A percentile compares a stretch with the other conserved stretches of the same genome.
Evolutionary conservation across 1,284 basidiomycete genomes (phyloP).

Genomic region (Sporisorium sorghi): DNA sequence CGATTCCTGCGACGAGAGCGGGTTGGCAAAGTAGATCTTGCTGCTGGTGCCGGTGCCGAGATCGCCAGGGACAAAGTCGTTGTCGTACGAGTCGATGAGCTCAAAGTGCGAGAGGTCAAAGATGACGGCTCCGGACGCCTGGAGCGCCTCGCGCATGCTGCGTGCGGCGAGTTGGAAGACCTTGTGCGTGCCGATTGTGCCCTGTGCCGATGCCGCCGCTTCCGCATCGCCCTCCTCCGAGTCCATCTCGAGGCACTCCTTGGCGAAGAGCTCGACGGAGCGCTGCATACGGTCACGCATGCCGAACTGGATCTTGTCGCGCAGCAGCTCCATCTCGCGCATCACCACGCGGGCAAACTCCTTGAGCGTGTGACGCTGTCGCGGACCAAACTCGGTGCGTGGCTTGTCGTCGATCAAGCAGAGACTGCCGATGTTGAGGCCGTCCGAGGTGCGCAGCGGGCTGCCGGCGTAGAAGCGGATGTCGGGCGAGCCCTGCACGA

Average conservation of each 20-base stretch:
- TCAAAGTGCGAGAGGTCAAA: conserved; percentile 92
- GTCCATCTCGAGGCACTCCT: conserved; percentile 93
- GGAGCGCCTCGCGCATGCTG: conserved; percentile 86
- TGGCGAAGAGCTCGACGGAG: conserved; percentile 94
- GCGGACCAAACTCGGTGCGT: conserved; percentile 84
- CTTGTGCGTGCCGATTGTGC: conserved; percentile 36
- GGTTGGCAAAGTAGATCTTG: conserved; percentile 63
- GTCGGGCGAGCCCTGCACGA: conserved; percentile 77
- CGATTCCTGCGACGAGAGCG: conserved; percentile 27
- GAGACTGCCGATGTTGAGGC: conserved; percentile 88
- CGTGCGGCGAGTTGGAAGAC: conserved; percentile 76
- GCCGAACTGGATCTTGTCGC: conserved; percentile 91
- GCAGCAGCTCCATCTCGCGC: conserved; percentile 94
- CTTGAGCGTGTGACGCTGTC: conserved; percentile 89
- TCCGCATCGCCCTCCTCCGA: conserved; percentile 65
- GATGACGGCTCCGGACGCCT: conserved; percentile 89
- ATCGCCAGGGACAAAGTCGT: conserved; percentile 70
- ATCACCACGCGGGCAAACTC: conserved; percentile 92
- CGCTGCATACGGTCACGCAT: conserved; percentile 90
- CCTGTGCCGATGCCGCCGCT: conserved; percentile 26
- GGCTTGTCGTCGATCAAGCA: conserved; percentile 88
- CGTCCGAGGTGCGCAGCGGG: conserved; percentile 86
- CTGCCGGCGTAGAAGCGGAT: conserved; percentile 92
- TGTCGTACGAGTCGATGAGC: conserved; percentile 79
- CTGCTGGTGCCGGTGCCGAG: conserved; percentile 59